phyloP scores from a whole-genome alignment of 2,329 filamentous ascomycete species.

The Fusarium falciforme region DNA sequence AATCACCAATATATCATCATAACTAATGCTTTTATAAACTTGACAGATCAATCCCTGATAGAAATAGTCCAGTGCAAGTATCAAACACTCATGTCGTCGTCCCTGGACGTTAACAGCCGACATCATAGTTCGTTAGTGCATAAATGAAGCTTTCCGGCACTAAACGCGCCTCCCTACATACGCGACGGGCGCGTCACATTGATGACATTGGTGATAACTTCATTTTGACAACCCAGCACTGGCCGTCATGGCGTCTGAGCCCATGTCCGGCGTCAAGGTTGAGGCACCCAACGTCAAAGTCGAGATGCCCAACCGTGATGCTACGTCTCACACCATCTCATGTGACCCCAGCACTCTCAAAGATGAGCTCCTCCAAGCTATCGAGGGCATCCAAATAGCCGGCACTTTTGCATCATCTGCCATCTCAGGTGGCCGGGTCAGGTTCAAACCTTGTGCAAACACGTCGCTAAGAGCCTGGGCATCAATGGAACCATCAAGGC shows the following conservation, averaged over 20 bases:
- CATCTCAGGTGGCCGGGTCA: slow-evolving; percentile 47
- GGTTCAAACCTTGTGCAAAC: slow-evolving; percentile 38
- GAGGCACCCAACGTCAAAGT: background rate
- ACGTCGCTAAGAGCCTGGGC: slow-evolving; percentile 47
- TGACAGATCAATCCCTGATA: accelerated
- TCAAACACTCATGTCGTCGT: background rate
- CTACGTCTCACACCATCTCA: background rate
- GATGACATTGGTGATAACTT: background rate
- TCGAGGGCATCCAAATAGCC: background rate
- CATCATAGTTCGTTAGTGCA: background rate
- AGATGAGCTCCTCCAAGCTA: slow-evolving; percentile 1
- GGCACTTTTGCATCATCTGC: background rate
- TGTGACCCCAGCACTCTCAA: background rate
- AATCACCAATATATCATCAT: background rate
- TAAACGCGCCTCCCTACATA: background rate
- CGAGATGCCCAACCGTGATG: background rate
- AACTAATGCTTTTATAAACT: accelerated
- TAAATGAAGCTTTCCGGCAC: background rate
- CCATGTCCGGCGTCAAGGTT: background rate
- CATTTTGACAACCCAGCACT: background rate
- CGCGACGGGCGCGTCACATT: background rate
- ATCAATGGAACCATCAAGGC: slow-evolving; percentile 46
- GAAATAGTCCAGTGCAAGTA: background rate
- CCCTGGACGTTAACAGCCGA: background rate
- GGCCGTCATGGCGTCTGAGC: background rate